Conservation (phyloP, 75 land plant genomes). For the Azolla pinnata region DNA sequence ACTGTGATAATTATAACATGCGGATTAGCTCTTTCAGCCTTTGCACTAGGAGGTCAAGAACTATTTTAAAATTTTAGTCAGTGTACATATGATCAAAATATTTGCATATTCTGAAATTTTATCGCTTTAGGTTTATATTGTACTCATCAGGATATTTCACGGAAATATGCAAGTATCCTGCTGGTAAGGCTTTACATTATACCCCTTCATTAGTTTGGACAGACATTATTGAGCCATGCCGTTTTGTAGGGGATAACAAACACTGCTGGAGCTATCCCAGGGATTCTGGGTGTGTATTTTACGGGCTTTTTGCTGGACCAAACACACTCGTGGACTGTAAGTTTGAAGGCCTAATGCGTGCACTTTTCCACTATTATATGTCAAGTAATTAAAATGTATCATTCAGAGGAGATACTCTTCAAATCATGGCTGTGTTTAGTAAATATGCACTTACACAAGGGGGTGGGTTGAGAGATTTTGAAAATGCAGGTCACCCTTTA, state of each 20-base stretch:
- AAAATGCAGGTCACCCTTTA: no score
- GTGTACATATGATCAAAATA: neutral
- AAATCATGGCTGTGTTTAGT: no score
- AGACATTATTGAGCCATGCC: no score
- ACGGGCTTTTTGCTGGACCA: conserved; percentile 82
- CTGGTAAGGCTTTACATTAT: conserved; percentile 44
- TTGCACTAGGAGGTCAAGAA: conserved; percentile 73
- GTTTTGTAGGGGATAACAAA: conserved; percentile 76
- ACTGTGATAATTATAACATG: conserved; percentile 58
- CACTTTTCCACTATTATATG: no score
- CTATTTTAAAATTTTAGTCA: neutral
- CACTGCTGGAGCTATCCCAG: conserved; percentile 90
- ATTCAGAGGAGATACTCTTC: no score
- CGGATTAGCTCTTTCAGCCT: conserved; percentile 83
- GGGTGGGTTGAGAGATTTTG: no score
- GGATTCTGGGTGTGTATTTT: conserved; percentile 84
- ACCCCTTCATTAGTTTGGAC: no score
- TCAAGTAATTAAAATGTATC: no score
- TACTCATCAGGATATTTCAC: conserved; percentile 96
- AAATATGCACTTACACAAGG: no score
- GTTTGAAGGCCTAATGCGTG: no score
- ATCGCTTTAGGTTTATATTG: conserved; percentile 73
- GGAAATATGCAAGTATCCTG: conserved; percentile 89
- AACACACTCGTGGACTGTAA: conserved; percentile 96
- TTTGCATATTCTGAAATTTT: neutral